Base-by-base conservation (phyloP, 371 early-diverging fungal genomes). In the Fennellomyces sp. region DNA sequence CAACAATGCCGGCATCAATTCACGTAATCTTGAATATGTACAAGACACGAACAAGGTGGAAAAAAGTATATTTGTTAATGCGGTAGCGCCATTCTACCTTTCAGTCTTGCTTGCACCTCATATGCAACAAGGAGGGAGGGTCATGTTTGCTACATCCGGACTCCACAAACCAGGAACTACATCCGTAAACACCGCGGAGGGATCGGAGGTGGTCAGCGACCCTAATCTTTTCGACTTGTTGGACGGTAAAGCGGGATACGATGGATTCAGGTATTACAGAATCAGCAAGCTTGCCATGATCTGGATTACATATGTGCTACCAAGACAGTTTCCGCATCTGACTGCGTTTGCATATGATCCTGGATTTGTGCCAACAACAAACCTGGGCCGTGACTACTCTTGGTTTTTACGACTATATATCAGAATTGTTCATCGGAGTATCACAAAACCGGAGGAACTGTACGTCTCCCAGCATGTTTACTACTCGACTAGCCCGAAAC, bases 301-400 rank as follows among this genome's bases (percentile, higher is more conserved):
- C 19, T 76, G 28, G 56, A 17, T 72, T 11, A 52, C 63, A 2
- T 70, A 61, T 27, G 33, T 51, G 7, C 35, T 78, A 28, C 58
- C 61, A 10, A 36, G 62, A 23, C 48, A 27, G 17, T 29, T 26
- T 12, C 60, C 65, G 15, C 31, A 64, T 5, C 23, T 72, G 5
- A 26, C 61, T n/a, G 48, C 66, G 0, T 38, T 59, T 35, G 57
- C 66, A 0, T 67, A 74, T 33, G 74, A 72, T 27, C 78, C 78
- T 7, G 78, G 78, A 27, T 78, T 78, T 70, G 74, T 78, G 8
- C 78, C 78, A 23, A 58, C 70, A 1, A 78, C 78, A 10, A 63
- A 42, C 8, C 59, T 78, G n/a, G 52, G 47, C n/a, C 68, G 78
- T 15, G 30, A 65, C 13, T 65, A 67, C 3, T 21, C 53, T 8